Base-by-base conservation (phyloP, 2,329 filamentous ascomycete species). In the Grosmannia huntii region DNA sequence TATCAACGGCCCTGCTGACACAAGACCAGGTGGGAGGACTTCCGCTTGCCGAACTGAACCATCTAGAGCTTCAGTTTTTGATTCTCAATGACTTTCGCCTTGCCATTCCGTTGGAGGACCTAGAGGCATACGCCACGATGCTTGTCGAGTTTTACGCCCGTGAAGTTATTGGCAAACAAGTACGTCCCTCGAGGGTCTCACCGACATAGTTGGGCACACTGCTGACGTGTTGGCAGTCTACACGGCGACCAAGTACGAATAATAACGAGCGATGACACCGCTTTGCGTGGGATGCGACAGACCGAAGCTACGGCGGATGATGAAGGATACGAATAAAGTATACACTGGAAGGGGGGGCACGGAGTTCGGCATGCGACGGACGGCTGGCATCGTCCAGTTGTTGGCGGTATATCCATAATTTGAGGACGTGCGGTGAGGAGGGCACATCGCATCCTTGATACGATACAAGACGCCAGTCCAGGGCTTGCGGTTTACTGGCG, bases 101-200 rank as follows among this genome's bases (percentile, higher is more conserved):
- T 19, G 89, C 90, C 2, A 87, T 99, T 11, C 87, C 92, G 0
- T 87, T 97, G 16, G 94, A 97, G 73, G 92, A 97, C 67, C 82
- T 99, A 60, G 94, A 99, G 71, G 90, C 90, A 0, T 99, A 99
- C 66, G 94, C 90, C 5, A 99, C 94, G 1, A 97, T 97, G 92
- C 78, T 99, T 14, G 94, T 99, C 19, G 92, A 97, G 68, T 99
- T 97, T 68, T 99, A 97, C 68, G 92, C 90, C 0, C 81, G 92
- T 57, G 94, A 99, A 70, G 86, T 96, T 19, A 82, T 96, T 28
- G 71, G 70, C 6, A 72, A 73, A 59, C 67, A 68, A 19, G 63
- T 64, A 7, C 62, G 60, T 11, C 46, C 56, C 6, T 59, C 55
- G 2, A 46, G 14, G 9, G 48, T 5, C 48, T 19, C 25, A 9